Base-by-base conservation (phyloP, 176 grass and related monocot species). In the Aegilops umbellulata region DNA sequence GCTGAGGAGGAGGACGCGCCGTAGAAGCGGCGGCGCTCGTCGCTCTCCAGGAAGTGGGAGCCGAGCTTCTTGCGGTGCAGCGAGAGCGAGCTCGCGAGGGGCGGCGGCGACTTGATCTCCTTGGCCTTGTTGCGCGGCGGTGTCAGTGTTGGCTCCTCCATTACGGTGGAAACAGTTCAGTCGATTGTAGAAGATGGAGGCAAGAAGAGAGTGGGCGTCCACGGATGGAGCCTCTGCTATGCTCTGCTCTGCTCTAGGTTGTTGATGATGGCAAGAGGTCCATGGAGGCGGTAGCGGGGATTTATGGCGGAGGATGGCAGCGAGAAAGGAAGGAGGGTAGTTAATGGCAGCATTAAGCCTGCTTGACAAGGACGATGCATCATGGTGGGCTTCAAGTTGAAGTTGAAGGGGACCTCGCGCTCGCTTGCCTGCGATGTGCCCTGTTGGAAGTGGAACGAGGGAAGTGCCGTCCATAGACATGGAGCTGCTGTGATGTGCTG, bases 71-170 rank as follows among this genome's bases (percentile, higher is more conserved):
- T 93, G 39, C 89, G 87, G 1, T 80, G 49, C 49, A 70, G 69
- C 24, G 31, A 76, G 26, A 19, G 19, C 20, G 67, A 53, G 69
- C 17, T 27, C 23, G 24, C 19, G 13, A 25, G 66, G 82, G 64
- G 84, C 41, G 82, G 84, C 27, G 84, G 84, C 20, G 95, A 97
- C 80, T 67, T 83, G 89, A 94, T 97, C 92, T 94, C 95, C 86
- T 70, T 88, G 11, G 60, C 17, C 1, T 34, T 24, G 13, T 24
- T 63, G 10, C 15, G 26, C 1, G 53, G n/a, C 32, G 41, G 23
- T 29, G 72, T 53, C 7, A 7, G 72, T 2, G 72, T 3, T 19
- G 72, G 72, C 27, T 30, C 16, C 4, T 88, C 87, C 87, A 72
- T 78, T 29, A 44, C 86, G 22, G 47, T 1, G 71, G 24, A 7